These are phyloP conservation scores for Tulasnella calospora DNA, from an alignment of 768 basidiomycete species.

Conservation along the genomic window DNA sequence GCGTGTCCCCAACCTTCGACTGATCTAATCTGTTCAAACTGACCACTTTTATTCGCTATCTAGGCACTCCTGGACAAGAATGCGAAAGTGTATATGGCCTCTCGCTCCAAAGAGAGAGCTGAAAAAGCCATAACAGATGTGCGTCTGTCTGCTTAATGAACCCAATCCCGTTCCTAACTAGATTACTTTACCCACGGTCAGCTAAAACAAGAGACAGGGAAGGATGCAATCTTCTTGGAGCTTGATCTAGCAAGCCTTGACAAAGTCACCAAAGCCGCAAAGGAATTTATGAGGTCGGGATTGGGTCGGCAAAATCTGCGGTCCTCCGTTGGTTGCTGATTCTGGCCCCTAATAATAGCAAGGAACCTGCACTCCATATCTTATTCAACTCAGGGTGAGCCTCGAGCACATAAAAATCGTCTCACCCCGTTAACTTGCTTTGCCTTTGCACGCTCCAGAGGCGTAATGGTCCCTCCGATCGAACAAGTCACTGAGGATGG, in stretches of 20 bases:
- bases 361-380: constrained; percentile 46
- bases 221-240: constrained; percentile 26
- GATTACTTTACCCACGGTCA: background rate
- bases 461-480: constrained; percentile 45
- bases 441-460: constrained; percentile 36
- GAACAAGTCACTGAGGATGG: constrained; percentile 44
- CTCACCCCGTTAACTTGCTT: background rate
- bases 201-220: constrained; percentile 25
- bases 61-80: constrained; percentile 28
- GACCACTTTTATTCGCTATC: background rate
- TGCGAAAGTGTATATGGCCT: constrained; percentile 31
- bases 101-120: constrained; percentile 26
- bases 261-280: constrained; percentile 23
- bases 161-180: background rate
- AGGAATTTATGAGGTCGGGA: constrained; percentile 28
- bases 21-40: background rate
- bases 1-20: background rate
- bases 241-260: constrained; percentile 27
- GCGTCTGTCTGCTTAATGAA: background rate
- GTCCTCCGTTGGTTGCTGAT: background rate
- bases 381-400: constrained; percentile 51
- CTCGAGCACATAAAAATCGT: background rate
- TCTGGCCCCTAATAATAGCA: constrained; percentile 32
- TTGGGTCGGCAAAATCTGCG: too few species aligned
- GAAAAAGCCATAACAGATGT: constrained; percentile 22